Evolutionary conservation across 2,329 filamentous ascomycete species (phyloP), one percentile per base, ranked within the genome.

Genomic region (Colletotrichum liriopes): DNA sequence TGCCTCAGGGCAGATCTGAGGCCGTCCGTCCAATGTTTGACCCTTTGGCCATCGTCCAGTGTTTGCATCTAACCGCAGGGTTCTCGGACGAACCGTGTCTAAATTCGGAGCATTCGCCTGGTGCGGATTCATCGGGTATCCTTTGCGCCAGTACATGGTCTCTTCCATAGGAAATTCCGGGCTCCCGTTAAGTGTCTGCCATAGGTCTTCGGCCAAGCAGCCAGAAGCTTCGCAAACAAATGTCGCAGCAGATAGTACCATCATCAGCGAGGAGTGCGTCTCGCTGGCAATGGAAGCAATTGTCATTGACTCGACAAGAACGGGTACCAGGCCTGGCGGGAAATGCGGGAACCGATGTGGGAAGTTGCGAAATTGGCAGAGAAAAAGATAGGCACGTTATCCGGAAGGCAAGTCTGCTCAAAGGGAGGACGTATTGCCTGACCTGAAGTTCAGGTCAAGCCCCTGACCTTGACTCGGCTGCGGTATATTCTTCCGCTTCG

Each of bases 391-490:
- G 35, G 52, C 52, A 39, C 52, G 20, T 37, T 55, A 55, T 16
- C 11, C 14, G 26, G 23, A 18, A 52, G 45, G 49, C 49, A 29
- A 11, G 23, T 18, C 29, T 32, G 29, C 3, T 2, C 6, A 3
- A 32, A 32, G 29, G 29, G 29, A 32, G 3, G 4, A 32, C 29
- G 29, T 18, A 61, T 18, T 45, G 23, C 26, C 58, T 11, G 18
- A 35, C 26, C 23, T 59, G 23, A 23, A 20, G 41, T 20, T 60
- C 39, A 45, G 41, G 41, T 60, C 35, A 20, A 18, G 16, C 55
- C 47, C 47, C 45, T 60, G 55, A 49, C 64, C 64, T 7, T 71
- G 64, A 58, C 56, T 67, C 64, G 64, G 43, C 56, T 62, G 62
- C 68, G 56, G 56, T 56, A 52, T 67, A 62, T 67, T 61, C 45